Conservation (phyloP, 1,139 yeast genomes). For the Citeromyces hawaiiensis region DNA sequence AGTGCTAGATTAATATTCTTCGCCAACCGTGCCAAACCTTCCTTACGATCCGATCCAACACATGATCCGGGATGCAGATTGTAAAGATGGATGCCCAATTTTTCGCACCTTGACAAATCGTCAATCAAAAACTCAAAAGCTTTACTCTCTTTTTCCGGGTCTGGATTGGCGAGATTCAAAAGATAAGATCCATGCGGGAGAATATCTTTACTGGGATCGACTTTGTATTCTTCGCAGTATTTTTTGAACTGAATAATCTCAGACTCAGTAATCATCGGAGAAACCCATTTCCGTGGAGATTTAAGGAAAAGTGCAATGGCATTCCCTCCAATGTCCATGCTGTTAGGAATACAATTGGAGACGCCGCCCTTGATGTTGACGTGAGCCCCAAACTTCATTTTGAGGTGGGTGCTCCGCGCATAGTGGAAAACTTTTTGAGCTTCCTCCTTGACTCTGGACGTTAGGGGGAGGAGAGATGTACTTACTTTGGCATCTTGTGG, state of each 20-base stretch:
- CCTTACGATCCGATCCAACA: slow-evolving; percentile 46
- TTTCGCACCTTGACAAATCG: slow-evolving; percentile 79
- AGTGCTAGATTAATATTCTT: slow-evolving; percentile 70
- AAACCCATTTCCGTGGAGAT: slow-evolving; percentile 84
- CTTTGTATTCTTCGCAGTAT: slow-evolving; percentile 47
- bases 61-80: slow-evolving; percentile 95
- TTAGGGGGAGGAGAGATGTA: too few relatives aligned
- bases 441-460: too few relatives aligned
- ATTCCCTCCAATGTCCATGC: slow-evolving; percentile 59
- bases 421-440: too few relatives aligned
- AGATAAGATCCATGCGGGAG: slow-evolving; percentile 93
- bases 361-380: slow-evolving; percentile 61
- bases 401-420: neutral
- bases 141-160: slow-evolving; percentile 60
- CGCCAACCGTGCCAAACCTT: slow-evolving; percentile 59
- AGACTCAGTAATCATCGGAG: slow-evolving; percentile 59
- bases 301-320: slow-evolving; percentile 85
- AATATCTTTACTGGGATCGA: slow-evolving; percentile 63
- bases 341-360: slow-evolving; percentile 64
- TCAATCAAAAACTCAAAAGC: slow-evolving; percentile 75
- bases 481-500: too few relatives aligned
- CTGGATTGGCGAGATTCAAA: slow-evolving; percentile 88
- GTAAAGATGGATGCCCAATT: slow-evolving; percentile 69
- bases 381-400: slow-evolving; percentile 56
- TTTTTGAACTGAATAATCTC: slow-evolving; percentile 54